These are phyloP conservation scores for Aspergillus brasiliensis DNA, from an alignment of 2,329 filamentous ascomycete species.

Conservation along the genomic window DNA sequence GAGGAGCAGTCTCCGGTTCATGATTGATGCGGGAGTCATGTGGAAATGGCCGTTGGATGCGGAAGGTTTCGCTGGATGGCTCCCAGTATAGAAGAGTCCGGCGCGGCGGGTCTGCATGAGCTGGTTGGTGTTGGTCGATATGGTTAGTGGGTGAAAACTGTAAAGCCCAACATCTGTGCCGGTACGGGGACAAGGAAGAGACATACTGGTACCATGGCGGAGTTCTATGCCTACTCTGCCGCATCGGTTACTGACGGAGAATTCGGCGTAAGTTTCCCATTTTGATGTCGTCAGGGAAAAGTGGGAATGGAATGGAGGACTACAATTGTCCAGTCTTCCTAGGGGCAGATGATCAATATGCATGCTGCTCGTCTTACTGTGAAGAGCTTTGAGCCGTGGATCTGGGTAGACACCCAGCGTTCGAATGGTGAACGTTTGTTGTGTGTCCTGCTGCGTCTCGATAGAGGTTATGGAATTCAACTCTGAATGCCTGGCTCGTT, in stretches of 20 bases:
- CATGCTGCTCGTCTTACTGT: conserved; percentile 22
- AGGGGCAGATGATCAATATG: background rate
- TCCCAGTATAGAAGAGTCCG: conserved; percentile 46
- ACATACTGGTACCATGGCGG: conserved; percentile 24
- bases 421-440: conserved; percentile 42
- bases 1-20: conserved; percentile 41
- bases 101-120: conserved; percentile 25
- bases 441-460: conserved; percentile 27
- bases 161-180: conserved; percentile 5
- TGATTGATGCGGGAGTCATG: conserved; percentile 40
- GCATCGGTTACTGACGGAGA: conserved; percentile 30
- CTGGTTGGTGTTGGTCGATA: background rate
- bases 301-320: background rate
- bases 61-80: conserved; percentile 43
- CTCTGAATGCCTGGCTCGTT: conserved; percentile 37
- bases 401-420: conserved; percentile 46
- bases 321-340: background rate
- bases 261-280: conserved; percentile 31
- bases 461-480: conserved; percentile 48
- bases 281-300: conserved; percentile 18
- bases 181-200: background rate
- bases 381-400: conserved; percentile 29
- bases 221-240: conserved; percentile 33
- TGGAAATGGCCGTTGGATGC: conserved; percentile 38
- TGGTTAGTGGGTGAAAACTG: background rate